Percentiles rank a stretch among this genome's conserved stretches.
Conservation (phyloP, 23 red algal genomes). For the Agarophyton chilense region DNA sequence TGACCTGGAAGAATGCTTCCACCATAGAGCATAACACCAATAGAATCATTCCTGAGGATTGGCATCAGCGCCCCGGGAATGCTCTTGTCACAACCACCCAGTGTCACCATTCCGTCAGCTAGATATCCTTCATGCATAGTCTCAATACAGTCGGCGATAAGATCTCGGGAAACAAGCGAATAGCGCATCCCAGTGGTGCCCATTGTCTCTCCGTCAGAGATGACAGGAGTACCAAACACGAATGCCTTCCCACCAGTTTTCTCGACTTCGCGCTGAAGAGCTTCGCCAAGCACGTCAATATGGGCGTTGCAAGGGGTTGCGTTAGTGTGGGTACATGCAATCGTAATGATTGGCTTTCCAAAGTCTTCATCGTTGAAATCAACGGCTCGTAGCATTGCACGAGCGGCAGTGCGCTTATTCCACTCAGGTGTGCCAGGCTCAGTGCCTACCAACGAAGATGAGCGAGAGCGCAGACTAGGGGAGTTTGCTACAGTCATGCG, state of each 20-base stretch:
- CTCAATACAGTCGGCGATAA: slow-evolving; percentile 99
- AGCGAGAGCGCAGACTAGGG: slow-evolving; percentile 52
- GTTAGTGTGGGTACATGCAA: slow-evolving; percentile 91
- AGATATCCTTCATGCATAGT: slow-evolving; percentile 97
- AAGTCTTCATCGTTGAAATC: slow-evolving; percentile 97
- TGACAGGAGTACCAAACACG: slow-evolving; percentile 96
- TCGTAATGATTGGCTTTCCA: slow-evolving; percentile 92
- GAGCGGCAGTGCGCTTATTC: slow-evolving; percentile 95
- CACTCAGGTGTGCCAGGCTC: slow-evolving; percentile 78
- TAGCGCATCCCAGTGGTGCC: slow-evolving; percentile 98
- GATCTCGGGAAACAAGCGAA: slow-evolving; percentile 89
- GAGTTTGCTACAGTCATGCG: slow-evolving; percentile 13
- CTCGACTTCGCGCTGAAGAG: slow-evolving; percentile 67
- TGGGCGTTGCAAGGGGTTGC: slow-evolving; percentile 99
- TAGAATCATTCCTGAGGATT: slow-evolving; percentile 82
- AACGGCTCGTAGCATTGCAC: slow-evolving; percentile 98
- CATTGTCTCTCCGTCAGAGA: slow-evolving; percentile 99
- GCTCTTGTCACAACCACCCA: slow-evolving; percentile 98
- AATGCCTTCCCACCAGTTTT: slow-evolving; percentile 88
- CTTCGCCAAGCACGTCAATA: slow-evolving; percentile 83
- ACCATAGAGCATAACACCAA: slow-evolving; percentile 97
- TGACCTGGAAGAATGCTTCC: slow-evolving; percentile 95
- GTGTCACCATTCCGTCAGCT: slow-evolving; percentile 89
- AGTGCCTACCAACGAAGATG: slow-evolving; percentile 74
- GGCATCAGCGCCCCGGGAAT: slow-evolving; percentile 99